Base-by-base conservation (phyloP, 768 basidiomycete genomes). In the Phlebiopsis gigantea region DNA sequence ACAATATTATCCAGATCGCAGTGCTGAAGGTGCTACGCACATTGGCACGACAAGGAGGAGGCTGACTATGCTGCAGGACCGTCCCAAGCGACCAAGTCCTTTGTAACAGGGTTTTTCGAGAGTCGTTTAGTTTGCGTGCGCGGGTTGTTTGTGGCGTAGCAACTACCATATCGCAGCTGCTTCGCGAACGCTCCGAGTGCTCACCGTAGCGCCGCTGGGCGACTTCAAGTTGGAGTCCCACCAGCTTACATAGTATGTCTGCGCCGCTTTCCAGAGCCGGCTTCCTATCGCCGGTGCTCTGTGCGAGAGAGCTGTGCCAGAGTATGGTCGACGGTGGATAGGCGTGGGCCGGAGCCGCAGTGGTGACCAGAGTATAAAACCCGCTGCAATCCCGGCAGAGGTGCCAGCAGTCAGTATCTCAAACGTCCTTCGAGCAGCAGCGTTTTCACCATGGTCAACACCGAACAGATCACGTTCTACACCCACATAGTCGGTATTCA, bases 401-500 rank as follows among this genome's bases (percentile, higher is more conserved):
- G 34, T 39, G 34, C 17, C 34, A 39, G 17, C 34, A 39, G 34
- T 17, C 8, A 39, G 34, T 17, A 12, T 39, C 34, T 17, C 17
- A 12, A 17, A 39, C 34, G n/a, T n/a, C 34, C 34, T 2, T 39
- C 12, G 12, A 39, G 34, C 8, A 9, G 7, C 34, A 39, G n/a
- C 34, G 12, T 39, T 17, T 39, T 17, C 25, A 46, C 24, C 21
- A 48, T 48, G 47, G 26, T 29, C 15, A 26, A 48, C 17, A 48
- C 31, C 9, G 50, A 41, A 15, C 67, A 68, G 48, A 67, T 78
- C 49, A 79, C 78, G 12, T 66, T 79, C 46, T 80, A 80, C 63
- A 71, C 75, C 7, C 74, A 78, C 12, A 77, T 76, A 71, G 80
- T 79, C 44, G 80, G 80, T 63, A 29, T 26, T 46, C 22, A 14